Percentiles rank a stretch among this genome's conserved stretches.
Evolutionary conservation across 2,329 filamentous ascomycete genomes (phyloP).

Genomic region (Fusarium duplospermum): DNA sequence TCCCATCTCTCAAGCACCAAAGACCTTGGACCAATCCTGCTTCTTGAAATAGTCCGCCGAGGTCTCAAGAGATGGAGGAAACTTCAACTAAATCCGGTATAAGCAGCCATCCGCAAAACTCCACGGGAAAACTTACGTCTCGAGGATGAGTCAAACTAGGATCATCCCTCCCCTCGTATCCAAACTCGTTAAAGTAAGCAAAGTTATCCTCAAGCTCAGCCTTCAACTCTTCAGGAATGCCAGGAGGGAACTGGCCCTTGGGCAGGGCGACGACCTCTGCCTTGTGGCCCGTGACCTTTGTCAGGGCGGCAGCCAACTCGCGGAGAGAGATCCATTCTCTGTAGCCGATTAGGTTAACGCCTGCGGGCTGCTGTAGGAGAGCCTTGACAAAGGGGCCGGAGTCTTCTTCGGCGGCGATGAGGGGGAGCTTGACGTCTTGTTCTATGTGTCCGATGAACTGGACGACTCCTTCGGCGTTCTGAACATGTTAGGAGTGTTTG

Average conservation of each 20-base stretch:
- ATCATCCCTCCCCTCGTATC: conserved; percentile 31
- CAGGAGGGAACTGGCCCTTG: not conserved
- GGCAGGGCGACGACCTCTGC: not conserved
- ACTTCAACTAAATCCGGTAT: conserved; percentile 8
- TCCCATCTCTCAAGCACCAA: conserved; percentile 3
- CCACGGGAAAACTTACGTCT: not conserved
- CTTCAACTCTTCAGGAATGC: not conserved
- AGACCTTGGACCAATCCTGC: conserved; percentile 22
- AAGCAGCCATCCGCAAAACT: not conserved
- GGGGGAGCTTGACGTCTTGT: conserved; percentile 33
- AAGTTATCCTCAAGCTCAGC: conserved; percentile 22
- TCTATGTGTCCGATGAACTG: conserved; percentile 31
- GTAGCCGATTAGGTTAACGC: conserved; percentile 39
- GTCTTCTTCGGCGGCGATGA: conserved; percentile 43
- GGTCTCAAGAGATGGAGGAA: conserved; percentile 1
- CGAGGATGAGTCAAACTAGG: conserved; percentile 21
- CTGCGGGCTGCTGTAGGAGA: conserved; percentile 32
- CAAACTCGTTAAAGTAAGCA: conserved; percentile 26
- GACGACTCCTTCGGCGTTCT: conserved; percentile 33
- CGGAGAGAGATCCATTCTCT: conserved; percentile 35
- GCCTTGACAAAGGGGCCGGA: conserved; percentile 38
- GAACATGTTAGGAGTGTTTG: not conserved
- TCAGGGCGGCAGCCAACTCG: conserved; percentile 33
- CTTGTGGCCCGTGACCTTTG: conserved; percentile 23
- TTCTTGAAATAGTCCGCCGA: conserved; percentile 23